Conservation (phyloP, 2,329 filamentous ascomycete genomes). For the Penicillium sp. region DNA sequence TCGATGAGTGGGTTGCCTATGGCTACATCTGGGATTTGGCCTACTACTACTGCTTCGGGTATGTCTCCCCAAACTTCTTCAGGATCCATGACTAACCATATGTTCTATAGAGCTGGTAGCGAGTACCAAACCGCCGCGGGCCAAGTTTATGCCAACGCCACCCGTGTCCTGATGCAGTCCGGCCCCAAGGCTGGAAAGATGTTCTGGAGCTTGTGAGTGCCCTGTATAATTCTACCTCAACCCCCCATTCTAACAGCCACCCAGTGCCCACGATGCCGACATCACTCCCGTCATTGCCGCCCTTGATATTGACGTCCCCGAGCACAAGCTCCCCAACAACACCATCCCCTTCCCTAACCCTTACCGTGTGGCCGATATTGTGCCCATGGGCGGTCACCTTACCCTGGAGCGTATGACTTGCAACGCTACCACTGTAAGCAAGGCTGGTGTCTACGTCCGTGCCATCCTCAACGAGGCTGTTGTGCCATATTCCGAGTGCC, state of each 20-base stretch:
- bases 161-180: conserved; percentile 17
- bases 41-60: conserved; percentile 27
- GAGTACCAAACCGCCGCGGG: conserved; percentile 18
- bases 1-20: conserved; percentile 24
- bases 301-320: conserved; percentile 19
- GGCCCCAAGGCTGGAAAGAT: conserved; percentile 11
- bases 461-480: conserved; percentile 25
- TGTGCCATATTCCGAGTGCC: conserved; percentile 12
- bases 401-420: conserved; percentile 24
- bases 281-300: conserved; percentile 21
- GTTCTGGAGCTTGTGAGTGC: conserved; percentile 10
- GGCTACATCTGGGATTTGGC: conserved; percentile 19
- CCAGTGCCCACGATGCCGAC: conserved; percentile 9
- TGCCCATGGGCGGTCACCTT: conserved; percentile 23
- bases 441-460: conserved; percentile 19
- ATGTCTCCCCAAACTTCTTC: not conserved
- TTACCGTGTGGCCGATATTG: conserved; percentile 18
- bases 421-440: conserved; percentile 11
- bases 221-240: not conserved
- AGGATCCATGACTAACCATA: not conserved
- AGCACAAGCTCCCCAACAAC: conserved; percentile 17
- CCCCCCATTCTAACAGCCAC: not conserved
- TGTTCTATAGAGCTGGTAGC: conserved; percentile 4
- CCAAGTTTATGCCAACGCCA: conserved; percentile 23
- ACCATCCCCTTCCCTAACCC: conserved; percentile 16